phyloP scores from a whole-genome alignment of 2,329 filamentous ascomycete genomes.

The Neopestalotiopsis clavispora region DNA sequence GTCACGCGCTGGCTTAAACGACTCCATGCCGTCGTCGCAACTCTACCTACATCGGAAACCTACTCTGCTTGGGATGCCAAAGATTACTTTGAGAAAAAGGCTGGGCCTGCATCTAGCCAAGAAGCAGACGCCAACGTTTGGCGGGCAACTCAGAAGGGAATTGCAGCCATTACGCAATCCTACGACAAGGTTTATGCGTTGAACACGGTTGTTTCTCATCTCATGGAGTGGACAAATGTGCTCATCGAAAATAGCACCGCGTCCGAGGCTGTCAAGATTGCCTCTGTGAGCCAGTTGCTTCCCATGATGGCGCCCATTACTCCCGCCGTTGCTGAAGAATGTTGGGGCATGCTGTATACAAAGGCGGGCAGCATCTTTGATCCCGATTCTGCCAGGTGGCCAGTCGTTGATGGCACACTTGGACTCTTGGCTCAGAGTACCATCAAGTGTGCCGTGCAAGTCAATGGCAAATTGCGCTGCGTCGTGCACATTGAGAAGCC shows the following conservation, averaged over 20 bases:
- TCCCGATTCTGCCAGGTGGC: slow-evolving; percentile 59
- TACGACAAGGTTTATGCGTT: slow-evolving; percentile 76
- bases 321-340: slow-evolving; percentile 82
- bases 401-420: slow-evolving; percentile 55
- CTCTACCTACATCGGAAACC: slow-evolving; percentile 26
- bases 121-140: slow-evolving; percentile 60
- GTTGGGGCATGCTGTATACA: slow-evolving; percentile 67
- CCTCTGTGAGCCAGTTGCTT: slow-evolving; percentile 62
- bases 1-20: slow-evolving; percentile 80
- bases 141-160: slow-evolving; percentile 69
- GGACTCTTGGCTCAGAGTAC: slow-evolving; percentile 54
- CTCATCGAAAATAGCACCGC: slow-evolving; percentile 54
- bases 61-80: slow-evolving; percentile 29
- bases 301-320: slow-evolving; percentile 80
- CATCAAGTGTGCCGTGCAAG: slow-evolving; percentile 69
- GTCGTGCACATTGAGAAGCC: slow-evolving; percentile 66
- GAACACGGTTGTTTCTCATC: slow-evolving; percentile 82
- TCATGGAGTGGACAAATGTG: slow-evolving; percentile 81
- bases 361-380: slow-evolving; percentile 44
- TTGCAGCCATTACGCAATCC: slow-evolving; percentile 69
- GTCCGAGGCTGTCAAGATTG: slow-evolving; percentile 49
- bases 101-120: slow-evolving; percentile 32
- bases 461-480: slow-evolving; percentile 80
- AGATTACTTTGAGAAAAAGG: slow-evolving; percentile 43
- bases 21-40: slow-evolving; percentile 62